These are phyloP conservation scores for Pyrenophora seminiperda DNA, from an alignment of 2,329 filamentous ascomycete genomes.

Conservation along the genomic window DNA sequence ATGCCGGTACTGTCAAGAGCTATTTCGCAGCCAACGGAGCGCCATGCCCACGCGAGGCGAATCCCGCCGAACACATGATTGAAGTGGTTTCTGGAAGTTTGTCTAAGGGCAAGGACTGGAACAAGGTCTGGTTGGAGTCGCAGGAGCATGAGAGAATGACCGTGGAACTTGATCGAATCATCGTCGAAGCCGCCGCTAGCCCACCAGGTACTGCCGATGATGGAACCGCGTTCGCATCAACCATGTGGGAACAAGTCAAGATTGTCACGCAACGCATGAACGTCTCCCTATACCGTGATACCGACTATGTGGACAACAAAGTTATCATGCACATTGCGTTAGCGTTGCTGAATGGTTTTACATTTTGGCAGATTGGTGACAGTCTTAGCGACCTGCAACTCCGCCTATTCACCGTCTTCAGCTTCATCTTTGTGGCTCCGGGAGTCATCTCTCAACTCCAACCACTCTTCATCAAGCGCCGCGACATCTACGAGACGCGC, in stretches of 20 bases:
- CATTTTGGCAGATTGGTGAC: slow-evolving; percentile 24
- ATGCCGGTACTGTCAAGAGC: slow-evolving; percentile 65
- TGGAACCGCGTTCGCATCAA: slow-evolving; percentile 34
- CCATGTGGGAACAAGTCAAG: slow-evolving; percentile 17
- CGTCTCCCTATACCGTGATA: slow-evolving; percentile 15
- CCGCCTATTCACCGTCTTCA: slow-evolving; percentile 54
- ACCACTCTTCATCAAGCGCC: slow-evolving; percentile 51
- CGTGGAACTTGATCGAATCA: slow-evolving; percentile 42
- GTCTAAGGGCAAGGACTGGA: too few relatives aligned
- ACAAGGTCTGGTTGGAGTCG: slow-evolving; percentile 42
- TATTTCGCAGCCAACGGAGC: slow-evolving; percentile 77
- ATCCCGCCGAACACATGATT: slow-evolving; percentile 81
- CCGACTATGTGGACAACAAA: slow-evolving; percentile 25
- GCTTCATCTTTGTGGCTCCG: slow-evolving; percentile 48
- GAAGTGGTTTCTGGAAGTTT: slow-evolving; percentile 44
- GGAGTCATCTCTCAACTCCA: slow-evolving; percentile 47
- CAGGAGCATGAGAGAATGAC: slow-evolving; percentile 35
- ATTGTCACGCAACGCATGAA: slow-evolving; percentile 20
- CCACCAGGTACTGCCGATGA: slow-evolving; percentile 42
- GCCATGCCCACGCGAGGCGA: slow-evolving; percentile 66
- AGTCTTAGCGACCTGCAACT: slow-evolving; percentile 46
- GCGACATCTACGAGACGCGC: slow-evolving; percentile 59
- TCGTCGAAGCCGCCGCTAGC: slow-evolving; percentile 40
- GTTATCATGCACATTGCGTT: slow-evolving; percentile 16
- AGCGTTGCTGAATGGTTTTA: slow-evolving; percentile 22